Evolutionary conservation across 2,329 filamentous ascomycete species (phyloP).

Genomic region (Orbilia quercus): DNA sequence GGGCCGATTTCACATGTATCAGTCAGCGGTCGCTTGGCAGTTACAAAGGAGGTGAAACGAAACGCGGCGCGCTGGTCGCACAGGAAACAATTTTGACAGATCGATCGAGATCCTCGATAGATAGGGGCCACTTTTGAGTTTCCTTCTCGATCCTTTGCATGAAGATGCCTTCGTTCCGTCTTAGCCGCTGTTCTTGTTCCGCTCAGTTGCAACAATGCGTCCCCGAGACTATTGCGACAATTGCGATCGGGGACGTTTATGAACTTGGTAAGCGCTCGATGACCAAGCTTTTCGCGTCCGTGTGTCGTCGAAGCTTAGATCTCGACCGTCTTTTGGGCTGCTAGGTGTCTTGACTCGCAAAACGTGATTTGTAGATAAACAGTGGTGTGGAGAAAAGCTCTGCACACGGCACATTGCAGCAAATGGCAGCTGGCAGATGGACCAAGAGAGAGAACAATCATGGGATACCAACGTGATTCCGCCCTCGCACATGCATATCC

Average conservation of each 20-base stretch:
- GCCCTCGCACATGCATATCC: constrained; percentile 30
- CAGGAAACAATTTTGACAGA: constrained; percentile 17
- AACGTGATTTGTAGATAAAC: constrained; percentile 39
- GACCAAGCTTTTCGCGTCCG: constrained; percentile 13
- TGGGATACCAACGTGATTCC: constrained; percentile 46
- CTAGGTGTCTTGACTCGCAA: constrained; percentile 25
- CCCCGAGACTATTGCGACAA: too few relatives aligned
- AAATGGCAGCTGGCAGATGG: constrained; percentile 31
- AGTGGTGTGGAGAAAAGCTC: background rate
- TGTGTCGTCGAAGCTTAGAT: constrained; percentile 23
- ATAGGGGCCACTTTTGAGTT: background rate
- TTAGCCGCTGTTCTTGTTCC: background rate
- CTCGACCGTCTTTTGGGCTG: constrained; percentile 26
- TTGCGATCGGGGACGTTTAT: background rate
- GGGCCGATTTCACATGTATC: background rate
- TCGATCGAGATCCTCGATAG: constrained; percentile 22
- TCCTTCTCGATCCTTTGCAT: constrained; percentile 6
- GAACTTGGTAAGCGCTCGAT: constrained; percentile 35
- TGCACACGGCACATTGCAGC: constrained; percentile 30
- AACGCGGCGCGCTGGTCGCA: constrained; percentile 13
- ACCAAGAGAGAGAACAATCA: constrained; percentile 24
- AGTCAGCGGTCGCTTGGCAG: constrained; percentile 3
- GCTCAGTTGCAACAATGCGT: background rate
- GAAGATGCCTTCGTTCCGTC: constrained; percentile 5
- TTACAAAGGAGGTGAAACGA: constrained; percentile 21